Base-by-base conservation (phyloP, 2,329 filamentous ascomycete genomes). In the Lomentospora prolificans region DNA sequence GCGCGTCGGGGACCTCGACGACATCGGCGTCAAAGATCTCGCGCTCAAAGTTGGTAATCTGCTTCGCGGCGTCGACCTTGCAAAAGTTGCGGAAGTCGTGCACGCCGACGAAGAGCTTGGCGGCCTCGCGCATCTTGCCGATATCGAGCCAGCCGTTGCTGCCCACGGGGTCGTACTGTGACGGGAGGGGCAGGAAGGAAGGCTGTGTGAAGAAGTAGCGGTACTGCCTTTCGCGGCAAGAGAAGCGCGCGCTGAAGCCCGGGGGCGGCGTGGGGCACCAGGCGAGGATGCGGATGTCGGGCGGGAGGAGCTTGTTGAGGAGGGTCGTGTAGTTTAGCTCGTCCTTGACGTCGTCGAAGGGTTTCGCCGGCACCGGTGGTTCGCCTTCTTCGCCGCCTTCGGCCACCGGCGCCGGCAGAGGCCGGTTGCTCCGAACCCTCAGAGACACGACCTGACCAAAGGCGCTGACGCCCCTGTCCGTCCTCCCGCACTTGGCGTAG, bases 41-140 rank as follows among this genome's bases (percentile, higher is more conserved):
- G 44, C 94, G 79, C 62, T 81, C 74, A 64, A 92, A 97, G 66
- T 89, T 94, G 31, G 82, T 83, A 62, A 96, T 89, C 70, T 95
- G 89, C 75, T 97, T 97, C 63, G 79, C 84, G 1, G 87, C 79
- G 70, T 99, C 94, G 58, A 97, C 77, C 70, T 96, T 96, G 79
- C 94, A 97, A 66, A 97, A 88, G 70, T 99, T 99, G 58, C 94
- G 84, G 72, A 97, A 99, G 72, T 99, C 94, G 70, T 97, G 89
- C 53, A 84, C 70, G 4, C 94, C 94, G 62, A 90, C 82, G 62
- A 89, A 92, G 52, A 84, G 76, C 66, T 82, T 85, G 24, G 92
- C 94, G 0, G 89, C 94, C 63, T 83, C 72, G 17, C 83, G 80
- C 94, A 99, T 99, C 33, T 86, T 86, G 0, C 83, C 84, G 56